Percentiles rank a stretch among this genome's conserved stretches.
These are phyloP conservation scores for Trichoderma sp. DNA, from an alignment of 2,329 filamentous ascomycete species.

Conservation along the genomic window DNA sequence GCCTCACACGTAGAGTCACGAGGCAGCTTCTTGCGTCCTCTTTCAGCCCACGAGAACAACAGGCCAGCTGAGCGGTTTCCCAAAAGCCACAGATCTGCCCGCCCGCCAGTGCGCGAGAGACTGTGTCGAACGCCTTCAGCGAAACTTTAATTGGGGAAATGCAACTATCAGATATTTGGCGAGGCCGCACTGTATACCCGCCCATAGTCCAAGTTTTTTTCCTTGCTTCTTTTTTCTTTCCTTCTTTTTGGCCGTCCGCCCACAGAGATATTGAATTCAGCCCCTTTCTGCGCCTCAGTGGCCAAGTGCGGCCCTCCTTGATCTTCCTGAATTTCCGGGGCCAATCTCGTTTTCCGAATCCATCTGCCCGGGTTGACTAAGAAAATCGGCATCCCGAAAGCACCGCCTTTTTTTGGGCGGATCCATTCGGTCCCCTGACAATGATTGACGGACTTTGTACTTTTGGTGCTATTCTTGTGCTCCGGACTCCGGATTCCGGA, in stretches of 20 bases:
- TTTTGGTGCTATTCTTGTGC: background rate
- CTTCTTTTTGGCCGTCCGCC: background rate
- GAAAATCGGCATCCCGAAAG: background rate
- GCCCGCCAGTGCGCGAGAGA: background rate
- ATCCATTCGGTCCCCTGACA: constrained; percentile 10
- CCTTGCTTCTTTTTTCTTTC: background rate
- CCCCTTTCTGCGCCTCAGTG: constrained; percentile 5
- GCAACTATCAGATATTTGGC: constrained; percentile 9
- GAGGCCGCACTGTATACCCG: background rate
- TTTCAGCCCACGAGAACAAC: background rate
- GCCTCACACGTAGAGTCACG: constrained; percentile 14
- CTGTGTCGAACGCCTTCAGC: background rate
- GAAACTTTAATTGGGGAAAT: background rate
- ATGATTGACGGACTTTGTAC: background rate
- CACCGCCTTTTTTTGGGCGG: constrained; percentile 1
- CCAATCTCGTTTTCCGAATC: constrained; percentile 6
- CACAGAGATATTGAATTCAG: background rate
- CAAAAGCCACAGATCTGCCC: background rate
- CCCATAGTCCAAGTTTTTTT: background rate
- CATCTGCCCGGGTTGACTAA: background rate
- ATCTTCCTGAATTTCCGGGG: constrained; percentile 7
- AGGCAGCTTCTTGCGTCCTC: background rate
- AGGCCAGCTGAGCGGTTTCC: constrained; percentile 8
- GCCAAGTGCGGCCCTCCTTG: background rate
- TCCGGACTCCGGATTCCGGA: background rate